Conservation (phyloP, 2,329 filamentous ascomycete genomes). For the Zymoseptoria ardabiliae region DNA sequence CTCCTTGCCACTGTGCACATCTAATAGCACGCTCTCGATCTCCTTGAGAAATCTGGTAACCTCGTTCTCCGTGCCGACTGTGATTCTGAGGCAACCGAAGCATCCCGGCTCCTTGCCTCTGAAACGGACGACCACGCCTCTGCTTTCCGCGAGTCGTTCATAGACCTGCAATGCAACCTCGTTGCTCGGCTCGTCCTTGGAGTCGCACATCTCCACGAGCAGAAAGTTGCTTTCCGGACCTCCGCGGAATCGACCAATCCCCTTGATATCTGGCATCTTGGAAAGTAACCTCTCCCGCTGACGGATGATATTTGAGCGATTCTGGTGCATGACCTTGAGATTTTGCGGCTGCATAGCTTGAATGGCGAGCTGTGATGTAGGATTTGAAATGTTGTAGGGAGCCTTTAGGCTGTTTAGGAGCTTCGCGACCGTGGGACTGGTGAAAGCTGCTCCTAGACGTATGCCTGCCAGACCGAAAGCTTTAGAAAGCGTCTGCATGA, state of each 20-base stretch:
- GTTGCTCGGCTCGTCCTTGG: conserved; percentile 69
- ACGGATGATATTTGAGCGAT: conserved; percentile 60
- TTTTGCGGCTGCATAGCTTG: conserved; percentile 63
- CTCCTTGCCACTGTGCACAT: conserved; percentile 38
- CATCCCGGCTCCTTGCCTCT: conserved; percentile 89
- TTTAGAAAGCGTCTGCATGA: conserved; percentile 98
- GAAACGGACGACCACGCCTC: conserved; percentile 88
- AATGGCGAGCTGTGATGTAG: conserved; percentile 72
- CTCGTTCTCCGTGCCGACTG: conserved; percentile 82
- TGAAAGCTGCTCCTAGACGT: conserved; percentile 78
- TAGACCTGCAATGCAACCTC: conserved; percentile 71
- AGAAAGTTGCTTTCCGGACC: conserved; percentile 82
- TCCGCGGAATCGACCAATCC: conserved; percentile 73
- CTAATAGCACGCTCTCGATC: conserved; percentile 47
- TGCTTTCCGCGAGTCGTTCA: conserved; percentile 72
- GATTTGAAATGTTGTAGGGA: conserved; percentile 89
- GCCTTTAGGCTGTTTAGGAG: conserved; percentile 91
- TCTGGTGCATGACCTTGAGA: conserved; percentile 62
- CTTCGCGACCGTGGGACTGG: conserved; percentile 62
- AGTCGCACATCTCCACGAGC: conserved; percentile 78
- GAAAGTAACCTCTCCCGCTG: conserved; percentile 71
- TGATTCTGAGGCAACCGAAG: conserved; percentile 80
- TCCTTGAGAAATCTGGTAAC: conserved; percentile 70
- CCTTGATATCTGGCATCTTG: conserved; percentile 66
- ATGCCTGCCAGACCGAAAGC: conserved; percentile 95